Percentiles rank a stretch among this genome's conserved stretches.
phyloP scores from a whole-genome alignment of 1,284 basidiomycete genomes.

The Cryptococcus floricola region DNA sequence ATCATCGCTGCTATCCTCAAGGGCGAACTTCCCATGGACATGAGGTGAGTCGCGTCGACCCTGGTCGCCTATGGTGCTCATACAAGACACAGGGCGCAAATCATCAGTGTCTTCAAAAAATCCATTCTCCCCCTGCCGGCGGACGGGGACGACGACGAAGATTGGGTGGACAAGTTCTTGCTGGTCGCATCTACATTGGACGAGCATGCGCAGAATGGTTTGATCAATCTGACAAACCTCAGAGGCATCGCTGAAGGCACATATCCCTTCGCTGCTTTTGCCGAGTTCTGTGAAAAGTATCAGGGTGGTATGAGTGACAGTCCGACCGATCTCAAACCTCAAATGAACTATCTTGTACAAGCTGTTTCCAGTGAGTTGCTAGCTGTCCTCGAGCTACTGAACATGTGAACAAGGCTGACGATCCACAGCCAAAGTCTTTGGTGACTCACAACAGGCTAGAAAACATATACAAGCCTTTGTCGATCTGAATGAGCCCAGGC shows the following conservation, averaged over 20 bases:
- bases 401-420: neutral
- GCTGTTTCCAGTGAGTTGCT: constrained; percentile 18
- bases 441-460: constrained; percentile 67
- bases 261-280: constrained; percentile 52
- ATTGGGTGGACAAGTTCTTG: constrained; percentile 81
- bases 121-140: constrained; percentile 77
- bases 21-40: constrained; percentile 55
- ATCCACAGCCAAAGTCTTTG: constrained; percentile 48
- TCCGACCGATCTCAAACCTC: constrained; percentile 59
- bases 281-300: constrained; percentile 67
- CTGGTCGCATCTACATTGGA: constrained; percentile 70
- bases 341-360: constrained; percentile 58
- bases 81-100: constrained; percentile 22
- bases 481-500: constrained; percentile 74
- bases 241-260: constrained; percentile 47
- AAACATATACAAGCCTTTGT: constrained; percentile 82
- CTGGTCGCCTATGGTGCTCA: neutral
- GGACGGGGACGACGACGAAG: constrained; percentile 60
- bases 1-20: constrained; percentile 56
- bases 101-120: constrained; percentile 55
- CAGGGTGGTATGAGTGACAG: constrained; percentile 83
- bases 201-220: constrained; percentile 56
- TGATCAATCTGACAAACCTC: constrained; percentile 63
- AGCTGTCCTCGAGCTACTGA: neutral
- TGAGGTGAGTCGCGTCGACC: constrained; percentile 52